Base-by-base conservation (phyloP, 768 basidiomycete species). In the Sporobolomyces phaffii region DNA sequence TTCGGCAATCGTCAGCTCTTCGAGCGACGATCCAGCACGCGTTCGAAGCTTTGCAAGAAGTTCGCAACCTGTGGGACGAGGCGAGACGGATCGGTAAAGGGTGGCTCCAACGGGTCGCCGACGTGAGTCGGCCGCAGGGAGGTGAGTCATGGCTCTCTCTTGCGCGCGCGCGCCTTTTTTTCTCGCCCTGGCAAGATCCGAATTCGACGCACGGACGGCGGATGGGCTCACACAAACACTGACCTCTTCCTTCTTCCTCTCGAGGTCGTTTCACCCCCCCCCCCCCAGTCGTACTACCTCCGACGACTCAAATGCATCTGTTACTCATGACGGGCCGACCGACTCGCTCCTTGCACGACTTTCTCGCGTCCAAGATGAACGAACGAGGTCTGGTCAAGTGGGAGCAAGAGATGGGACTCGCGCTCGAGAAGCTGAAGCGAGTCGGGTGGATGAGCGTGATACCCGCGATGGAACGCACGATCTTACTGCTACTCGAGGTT, bases 321-420 rank as follows among this genome's bases (percentile, higher is more conserved):
- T 58, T 75, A 6, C 72, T 75, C 31, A n/a, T 72, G 34, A 73
- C 68, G 15, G 74, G 74, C 18, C 69, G 69, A 20, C 65, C 70
- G 0, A 38, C 60, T 0, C 45, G 43, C 20, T 44, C 65, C 0
- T n/a, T 75, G 26, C 68, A 70, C 52, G 72, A 75, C 40, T 75
- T 73, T 17, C 65, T 75, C 41, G 68, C 70, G 1, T 56, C 48
- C 10, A 75, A 75, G 64, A 65, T 68, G 54, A 73, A 70, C 52
- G 74, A 73, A 38, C 62, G 72, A 33, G 74, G 62, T 2, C 51
- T 76, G 14, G 48, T 47, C 13, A 72, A 70, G 22, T 76, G 76
- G 76, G 76, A 76, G 36, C 31, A 38, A 18, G 59, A 68, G 20
- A 69, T 73, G 43, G 51, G 54, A 3, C 38, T 31, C 5, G 70